phyloP scores from a whole-genome alignment of 2,329 filamentous ascomycete species.

The Apiospora hydei region DNA sequence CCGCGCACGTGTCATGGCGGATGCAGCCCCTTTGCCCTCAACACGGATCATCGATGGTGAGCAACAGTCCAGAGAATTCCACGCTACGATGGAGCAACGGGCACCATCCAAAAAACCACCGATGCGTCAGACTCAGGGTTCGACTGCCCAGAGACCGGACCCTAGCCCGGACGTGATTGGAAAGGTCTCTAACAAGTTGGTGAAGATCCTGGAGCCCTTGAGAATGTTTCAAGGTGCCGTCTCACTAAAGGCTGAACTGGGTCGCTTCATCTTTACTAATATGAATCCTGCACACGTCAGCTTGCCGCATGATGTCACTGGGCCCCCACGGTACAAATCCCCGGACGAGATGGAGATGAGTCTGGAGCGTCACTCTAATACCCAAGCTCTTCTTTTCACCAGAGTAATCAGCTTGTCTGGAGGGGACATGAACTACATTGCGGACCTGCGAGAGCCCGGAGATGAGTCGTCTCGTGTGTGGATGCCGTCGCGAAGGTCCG shows the following conservation, averaged over 20 bases:
- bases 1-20: neutral
- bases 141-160: neutral
- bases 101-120: neutral
- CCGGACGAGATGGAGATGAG: constrained; percentile 21
- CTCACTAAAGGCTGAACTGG: constrained; percentile 25
- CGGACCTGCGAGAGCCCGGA: neutral
- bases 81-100: constrained; percentile 15
- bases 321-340: neutral
- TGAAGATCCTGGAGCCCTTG: constrained; percentile 25
- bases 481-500: neutral
- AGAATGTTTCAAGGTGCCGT: constrained; percentile 25
- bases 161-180: constrained; percentile 20
- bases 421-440: constrained; percentile 27
- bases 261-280: constrained; percentile 24
- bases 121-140: neutral
- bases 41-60: neutral
- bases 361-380: constrained; percentile 8
- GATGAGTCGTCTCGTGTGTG: neutral
- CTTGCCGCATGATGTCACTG: constrained; percentile 8
- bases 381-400: constrained; percentile 17
- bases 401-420: constrained; percentile 23
- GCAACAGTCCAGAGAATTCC: neutral
- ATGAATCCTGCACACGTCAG: constrained; percentile 22
- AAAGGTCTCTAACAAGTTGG: constrained; percentile 21
- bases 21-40: constrained; percentile 3